Evolutionary conservation across 1,284 basidiomycete genomes (phyloP).

Genomic region (Mycena sp.): DNA sequence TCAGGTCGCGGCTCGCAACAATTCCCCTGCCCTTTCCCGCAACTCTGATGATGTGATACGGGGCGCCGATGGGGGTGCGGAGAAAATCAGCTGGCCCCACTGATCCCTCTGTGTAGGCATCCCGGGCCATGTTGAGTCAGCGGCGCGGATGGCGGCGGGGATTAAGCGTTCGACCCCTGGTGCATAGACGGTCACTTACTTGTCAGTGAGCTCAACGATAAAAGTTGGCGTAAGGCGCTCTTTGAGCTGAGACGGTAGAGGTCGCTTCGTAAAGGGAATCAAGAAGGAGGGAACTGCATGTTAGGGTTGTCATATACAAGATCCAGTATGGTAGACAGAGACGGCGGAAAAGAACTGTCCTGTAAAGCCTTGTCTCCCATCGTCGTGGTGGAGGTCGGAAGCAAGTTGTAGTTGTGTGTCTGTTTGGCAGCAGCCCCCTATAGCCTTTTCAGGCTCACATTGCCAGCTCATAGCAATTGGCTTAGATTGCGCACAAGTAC

Average conservation of each 20-base stretch:
- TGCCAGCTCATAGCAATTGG: too few species aligned
- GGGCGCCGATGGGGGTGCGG: conserved; percentile 5
- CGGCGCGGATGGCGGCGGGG: neutral
- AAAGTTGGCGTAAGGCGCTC: neutral
- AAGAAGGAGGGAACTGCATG: neutral
- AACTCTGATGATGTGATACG: conserved; percentile 1
- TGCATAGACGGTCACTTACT: neutral
- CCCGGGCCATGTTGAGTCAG: neutral
- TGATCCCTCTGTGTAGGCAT: neutral
- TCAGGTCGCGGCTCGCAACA: neutral
- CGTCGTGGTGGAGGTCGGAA: too few species aligned
- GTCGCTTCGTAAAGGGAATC: conserved; percentile 1
- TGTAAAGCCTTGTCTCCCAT: too few species aligned
- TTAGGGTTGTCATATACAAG: neutral
- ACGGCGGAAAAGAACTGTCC: too few species aligned
- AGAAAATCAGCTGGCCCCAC: conserved; percentile 15
- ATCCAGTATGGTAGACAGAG: too few species aligned
- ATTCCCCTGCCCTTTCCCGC: conserved; percentile 6
- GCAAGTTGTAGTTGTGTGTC: too few species aligned
- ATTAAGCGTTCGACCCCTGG: neutral
- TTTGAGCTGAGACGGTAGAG: neutral
- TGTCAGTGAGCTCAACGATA: too few species aligned
- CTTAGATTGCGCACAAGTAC: too few species aligned
- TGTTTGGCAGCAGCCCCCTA: too few species aligned
- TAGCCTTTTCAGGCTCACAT: too few species aligned